These are phyloP conservation scores for Leucocoprinus leucothites DNA, from an alignment of 768 basidiomycete genomes.

Conservation along the genomic window DNA sequence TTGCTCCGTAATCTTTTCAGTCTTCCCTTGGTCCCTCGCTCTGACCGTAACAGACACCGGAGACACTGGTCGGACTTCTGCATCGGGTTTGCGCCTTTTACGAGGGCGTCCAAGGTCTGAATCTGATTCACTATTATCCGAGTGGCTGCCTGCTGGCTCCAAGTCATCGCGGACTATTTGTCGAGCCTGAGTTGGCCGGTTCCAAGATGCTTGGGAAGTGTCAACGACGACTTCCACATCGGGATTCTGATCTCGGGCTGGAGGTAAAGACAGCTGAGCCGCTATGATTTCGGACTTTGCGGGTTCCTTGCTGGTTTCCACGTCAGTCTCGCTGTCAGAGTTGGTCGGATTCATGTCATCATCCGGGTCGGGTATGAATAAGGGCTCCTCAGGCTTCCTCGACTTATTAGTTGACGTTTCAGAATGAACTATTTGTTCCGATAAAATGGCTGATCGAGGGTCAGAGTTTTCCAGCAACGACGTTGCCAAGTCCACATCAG, in stretches of 20 bases:
- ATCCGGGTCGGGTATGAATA: conserved; percentile 13
- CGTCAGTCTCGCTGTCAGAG: not conserved
- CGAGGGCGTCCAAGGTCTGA: conserved; percentile 20
- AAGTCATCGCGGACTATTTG: not conserved
- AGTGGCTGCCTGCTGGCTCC: not conserved
- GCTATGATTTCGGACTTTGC: conserved; percentile 13
- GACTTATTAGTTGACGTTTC: not conserved
- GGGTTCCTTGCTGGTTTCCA: conserved; percentile 4
- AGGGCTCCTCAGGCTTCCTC: not conserved
- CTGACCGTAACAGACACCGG: not conserved
- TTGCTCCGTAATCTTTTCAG: not conserved
- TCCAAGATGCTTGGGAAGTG: conserved; percentile 21
- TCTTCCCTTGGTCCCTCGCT: not conserved
- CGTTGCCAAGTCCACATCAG: not conserved
- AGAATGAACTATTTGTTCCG: not conserved
- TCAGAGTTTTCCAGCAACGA: not conserved
- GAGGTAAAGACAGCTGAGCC: not conserved
- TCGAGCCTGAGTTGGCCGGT: conserved; percentile 12
- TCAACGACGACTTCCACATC: conserved; percentile 15
- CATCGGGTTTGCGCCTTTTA: conserved; percentile 34
- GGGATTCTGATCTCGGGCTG: not conserved
- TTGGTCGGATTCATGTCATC: not conserved
- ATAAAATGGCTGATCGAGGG: not conserved
- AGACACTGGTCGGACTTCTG: not conserved
- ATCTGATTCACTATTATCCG: not conserved